These are phyloP conservation scores for Aspergillus sp. DNA, from an alignment of 2,329 filamentous ascomycete species.

Conservation along the genomic window DNA sequence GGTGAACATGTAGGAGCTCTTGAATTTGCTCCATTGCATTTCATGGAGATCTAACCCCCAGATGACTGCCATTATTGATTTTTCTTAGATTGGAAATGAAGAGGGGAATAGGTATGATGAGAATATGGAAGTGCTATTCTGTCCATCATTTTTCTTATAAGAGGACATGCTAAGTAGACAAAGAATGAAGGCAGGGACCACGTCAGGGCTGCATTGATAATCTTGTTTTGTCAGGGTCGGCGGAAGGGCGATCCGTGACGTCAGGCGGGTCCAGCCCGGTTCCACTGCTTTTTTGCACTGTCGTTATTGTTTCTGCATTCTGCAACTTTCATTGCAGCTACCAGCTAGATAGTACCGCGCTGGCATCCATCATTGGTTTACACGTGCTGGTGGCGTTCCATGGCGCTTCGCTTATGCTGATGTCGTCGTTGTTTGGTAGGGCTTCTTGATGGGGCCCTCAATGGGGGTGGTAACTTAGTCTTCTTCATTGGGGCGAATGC, in stretches of 20 bases:
- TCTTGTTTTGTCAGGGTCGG: slow-evolving; percentile 6
- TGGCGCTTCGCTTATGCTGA: background rate
- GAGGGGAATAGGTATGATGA: too few species aligned
- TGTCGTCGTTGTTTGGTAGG: background rate
- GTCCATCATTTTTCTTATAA: background rate
- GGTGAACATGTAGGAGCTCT: slow-evolving; percentile 60
- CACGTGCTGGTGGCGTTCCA: background rate
- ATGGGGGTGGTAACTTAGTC: too few species aligned
- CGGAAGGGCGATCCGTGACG: slow-evolving; percentile 6
- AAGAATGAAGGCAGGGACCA: background rate
- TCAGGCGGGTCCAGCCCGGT: background rate
- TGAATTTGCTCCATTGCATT: slow-evolving; percentile 62
- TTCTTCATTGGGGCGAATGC: too few species aligned
- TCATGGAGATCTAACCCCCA: slow-evolving; percentile 60
- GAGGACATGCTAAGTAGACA: too few species aligned
- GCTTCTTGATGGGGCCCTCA: background rate
- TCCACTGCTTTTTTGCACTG: background rate
- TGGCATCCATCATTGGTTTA: too few species aligned
- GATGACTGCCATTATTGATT: slow-evolving; percentile 48
- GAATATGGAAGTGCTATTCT: too few species aligned
- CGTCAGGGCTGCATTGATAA: background rate
- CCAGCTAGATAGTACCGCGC: background rate
- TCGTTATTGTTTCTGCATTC: background rate
- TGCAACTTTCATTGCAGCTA: background rate
- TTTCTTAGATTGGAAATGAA: background rate